Evolutionary conservation across 805 yeast species (phyloP).

Genomic region (Zygosaccharomyces pseudorouxii): DNA sequence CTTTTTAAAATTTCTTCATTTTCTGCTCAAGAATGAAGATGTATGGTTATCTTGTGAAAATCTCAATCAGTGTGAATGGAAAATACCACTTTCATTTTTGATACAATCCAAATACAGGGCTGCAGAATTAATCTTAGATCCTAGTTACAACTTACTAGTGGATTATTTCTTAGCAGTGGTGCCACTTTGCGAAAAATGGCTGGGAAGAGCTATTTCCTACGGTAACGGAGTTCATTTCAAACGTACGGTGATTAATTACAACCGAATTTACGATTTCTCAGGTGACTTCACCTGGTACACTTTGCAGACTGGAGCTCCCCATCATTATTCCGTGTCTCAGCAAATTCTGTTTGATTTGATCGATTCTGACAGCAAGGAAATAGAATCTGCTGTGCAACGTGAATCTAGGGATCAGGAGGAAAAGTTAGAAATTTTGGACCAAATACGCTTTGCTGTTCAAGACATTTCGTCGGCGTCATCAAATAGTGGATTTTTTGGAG

Average conservation of each 20-base stretch:
- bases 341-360: neutral
- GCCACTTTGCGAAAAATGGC: slow-evolving; percentile 12
- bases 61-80: slow-evolving; percentile 10
- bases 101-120: slow-evolving; percentile 7
- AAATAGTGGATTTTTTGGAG: neutral
- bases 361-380: neutral
- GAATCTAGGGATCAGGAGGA: neutral
- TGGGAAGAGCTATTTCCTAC: slow-evolving; percentile 3
- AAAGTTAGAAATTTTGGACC: slow-evolving; percentile 1
- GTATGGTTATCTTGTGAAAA: slow-evolving; percentile 7
- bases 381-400: neutral
- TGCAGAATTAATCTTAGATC: slow-evolving; percentile 14
- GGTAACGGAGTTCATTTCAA: slow-evolving; percentile 8
- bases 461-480: neutral
- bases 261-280: slow-evolving; percentile 10
- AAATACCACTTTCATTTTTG: slow-evolving; percentile 16
- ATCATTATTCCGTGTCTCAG: neutral
- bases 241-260: slow-evolving; percentile 12
- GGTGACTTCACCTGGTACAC: slow-evolving; percentile 11
- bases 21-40: slow-evolving; percentile 16
- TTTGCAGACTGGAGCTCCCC: neutral
- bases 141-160: slow-evolving; percentile 15
- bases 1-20: slow-evolving; percentile 14
- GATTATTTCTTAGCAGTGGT: slow-evolving; percentile 17
- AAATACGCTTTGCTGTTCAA: neutral